Evolutionary conservation across 2,329 filamentous ascomycete genomes (phyloP).

Genomic region (Aspergillus fumigatus): DNA sequence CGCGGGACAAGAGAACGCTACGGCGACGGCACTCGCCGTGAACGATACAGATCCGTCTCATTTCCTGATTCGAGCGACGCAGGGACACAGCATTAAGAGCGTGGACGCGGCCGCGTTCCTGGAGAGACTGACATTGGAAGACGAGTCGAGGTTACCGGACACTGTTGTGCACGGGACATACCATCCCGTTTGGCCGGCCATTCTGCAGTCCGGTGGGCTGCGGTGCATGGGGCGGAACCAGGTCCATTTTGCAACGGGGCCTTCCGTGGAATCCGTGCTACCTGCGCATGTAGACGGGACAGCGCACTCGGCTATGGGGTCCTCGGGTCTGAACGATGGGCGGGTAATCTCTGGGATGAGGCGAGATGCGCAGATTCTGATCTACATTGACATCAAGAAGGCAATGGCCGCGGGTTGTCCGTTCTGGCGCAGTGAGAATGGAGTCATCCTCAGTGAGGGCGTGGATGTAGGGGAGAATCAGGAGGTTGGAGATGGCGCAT

Average conservation of each 20-base stretch:
- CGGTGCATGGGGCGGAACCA: conserved; percentile 79
- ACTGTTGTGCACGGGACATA: conserved; percentile 85
- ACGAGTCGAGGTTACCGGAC: conserved; percentile 51
- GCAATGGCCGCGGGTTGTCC: conserved; percentile 59
- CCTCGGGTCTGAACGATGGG: conserved; percentile 16
- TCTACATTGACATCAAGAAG: conserved; percentile 68
- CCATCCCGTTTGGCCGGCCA: conserved; percentile 70
- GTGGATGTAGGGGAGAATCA: conserved; percentile 23
- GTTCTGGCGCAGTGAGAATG: conserved; percentile 79
- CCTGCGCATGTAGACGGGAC: conserved; percentile 16
- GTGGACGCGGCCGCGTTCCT: conserved; percentile 67
- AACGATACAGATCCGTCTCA: conserved; percentile 51
- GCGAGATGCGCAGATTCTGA: conserved; percentile 66
- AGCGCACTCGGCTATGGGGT: conserved; percentile 9
- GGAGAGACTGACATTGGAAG: conserved; percentile 58
- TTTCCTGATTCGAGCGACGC: conserved; percentile 90
- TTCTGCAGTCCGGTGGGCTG: conserved; percentile 72
- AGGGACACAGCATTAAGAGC: conserved; percentile 81
- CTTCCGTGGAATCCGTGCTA: conserved; percentile 47
- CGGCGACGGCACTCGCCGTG: conserved; percentile 33
- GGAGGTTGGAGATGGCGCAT: conserved; percentile 47
- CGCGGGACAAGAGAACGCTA: conserved; percentile 28
- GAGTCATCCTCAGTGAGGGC: conserved; percentile 60
- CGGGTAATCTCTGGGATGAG: conserved; percentile 76
- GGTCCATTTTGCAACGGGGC: conserved; percentile 79